Evolutionary conservation across 805 yeast species (phyloP), one percentile per base, ranked within the genome.

Genomic region (Wickerhamomyces tratensis): DNA sequence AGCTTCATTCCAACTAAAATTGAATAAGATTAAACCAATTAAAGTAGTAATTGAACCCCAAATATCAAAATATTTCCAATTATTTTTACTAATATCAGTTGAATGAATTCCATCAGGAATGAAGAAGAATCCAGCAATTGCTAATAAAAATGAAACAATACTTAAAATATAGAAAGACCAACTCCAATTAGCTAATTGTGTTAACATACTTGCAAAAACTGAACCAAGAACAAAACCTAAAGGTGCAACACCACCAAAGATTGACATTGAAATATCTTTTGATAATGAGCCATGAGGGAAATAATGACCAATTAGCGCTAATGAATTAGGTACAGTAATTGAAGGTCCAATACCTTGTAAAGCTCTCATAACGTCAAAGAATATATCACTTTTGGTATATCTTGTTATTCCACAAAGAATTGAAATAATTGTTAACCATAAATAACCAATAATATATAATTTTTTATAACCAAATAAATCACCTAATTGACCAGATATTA

Each of bases 1-100:
- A 5, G 79, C 86, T 53, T 82, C 84, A 48, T 76, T 79, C 77
- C 83, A 76, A 4, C 74, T 73, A 47, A 79, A 74, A 47, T 76
- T 78, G 55, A 82, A 62, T 36, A 82, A 57, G 2, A 78, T 63
- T 37, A 82, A 61, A 0, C 82, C 83, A 4, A 59, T 41, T 5
- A 79, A 67, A 1, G 83, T 86, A 6, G 72, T 51, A 0, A 64
- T 20, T 0, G 77, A 64, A 7, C 84, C 84, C 5, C 55, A 40
- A 41, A 59, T 58, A 51, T 74, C 77, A 41, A 69, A 59, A 7
- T 42, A 35, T 25, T 38, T 27, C 40, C 38, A 40, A n/a, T 41
- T 20, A 31, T 27, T 31, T 26, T 12, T 13, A 41, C 49, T 20
- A 26, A 27, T 25, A 31, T 39, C 30, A 31, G 25, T 34, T 10